Evolutionary conservation across 345 rosid species (phyloP), one percentile per base, ranked within the genome.

Genomic region (Pistacia atlantica): DNA sequence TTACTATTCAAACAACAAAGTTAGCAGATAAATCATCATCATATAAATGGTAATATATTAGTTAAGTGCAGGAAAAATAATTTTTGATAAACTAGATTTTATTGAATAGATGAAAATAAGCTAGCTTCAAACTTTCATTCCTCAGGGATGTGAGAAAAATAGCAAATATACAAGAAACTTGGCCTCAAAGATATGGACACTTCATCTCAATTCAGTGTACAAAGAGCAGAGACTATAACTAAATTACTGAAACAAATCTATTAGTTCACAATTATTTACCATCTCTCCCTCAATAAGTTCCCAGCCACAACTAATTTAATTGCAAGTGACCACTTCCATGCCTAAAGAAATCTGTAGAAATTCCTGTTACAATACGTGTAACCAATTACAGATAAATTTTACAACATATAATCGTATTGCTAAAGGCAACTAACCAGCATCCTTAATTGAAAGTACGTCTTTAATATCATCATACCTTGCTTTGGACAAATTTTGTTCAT

Each of bases 71-170:
- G 73, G 73, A 54, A 17, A 13, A 16, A 31, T 8, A 11, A 56
- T 57, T 38, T 3, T 56, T 37, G 45, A 33, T 10, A 17, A 25
- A 49, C 11, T 25, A 67, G 33, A 28, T 14, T 46, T 25, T 22
- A 13, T 9, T 3, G 59, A 69, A 14, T 3, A 31, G n/a, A 14
- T 31, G 33, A 20, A 22, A 8, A 11, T 5, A 52, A 5, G 17
- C 28, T 12, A n/a, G 28, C 77, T 63, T 74, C 35, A 63, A 74
- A 74, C 38, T n/a, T 64, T 18, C 46, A 63, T 46, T 28, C 46
- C 45, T 61, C 48, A 28, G 31, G 48, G 37, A 57, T 42, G 16
- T 16, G 14, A 38, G 7, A 58, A 72, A 72, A 14, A 14, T 13
- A 72, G 14, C 55, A 38, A 5, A 56, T 0, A 11, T 42, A 42